phyloP scores from a whole-genome alignment of 345 rosid genomes.

The Populus davidiana region DNA sequence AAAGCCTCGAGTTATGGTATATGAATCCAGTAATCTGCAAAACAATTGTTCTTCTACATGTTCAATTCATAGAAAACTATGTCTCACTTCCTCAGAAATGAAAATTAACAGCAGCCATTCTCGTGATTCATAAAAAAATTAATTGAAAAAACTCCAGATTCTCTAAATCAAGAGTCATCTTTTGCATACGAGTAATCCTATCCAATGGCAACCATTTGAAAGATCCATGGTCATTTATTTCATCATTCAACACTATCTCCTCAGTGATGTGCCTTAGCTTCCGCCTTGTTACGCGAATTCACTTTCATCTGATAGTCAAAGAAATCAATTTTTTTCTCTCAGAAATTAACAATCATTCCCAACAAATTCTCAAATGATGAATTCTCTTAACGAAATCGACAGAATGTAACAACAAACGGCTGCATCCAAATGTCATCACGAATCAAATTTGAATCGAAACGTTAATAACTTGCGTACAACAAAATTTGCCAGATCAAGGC shows the following conservation, averaged over 20 bases:
- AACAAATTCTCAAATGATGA: not conserved
- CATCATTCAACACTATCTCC: not conserved
- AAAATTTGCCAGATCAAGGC: not conserved
- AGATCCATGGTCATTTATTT: not conserved
- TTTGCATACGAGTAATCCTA: not conserved
- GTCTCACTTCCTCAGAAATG: not conserved
- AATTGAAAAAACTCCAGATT: not conserved
- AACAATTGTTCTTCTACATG: not conserved
- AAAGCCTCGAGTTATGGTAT: not conserved
- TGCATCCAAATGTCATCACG: not conserved
- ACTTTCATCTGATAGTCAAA: conserved; percentile 25
- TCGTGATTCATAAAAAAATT: not conserved
- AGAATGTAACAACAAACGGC: not conserved
- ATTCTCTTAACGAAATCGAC: not conserved
- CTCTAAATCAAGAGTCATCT: conserved; percentile 4
- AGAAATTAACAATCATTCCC: not conserved
- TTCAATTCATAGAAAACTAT: not conserved
- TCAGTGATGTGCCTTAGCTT: conserved; percentile 43
- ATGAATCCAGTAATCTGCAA: not conserved
- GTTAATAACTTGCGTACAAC: not conserved
- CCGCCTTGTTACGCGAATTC: conserved; percentile 55
- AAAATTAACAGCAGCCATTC: not conserved
- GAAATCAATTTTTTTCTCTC: not conserved
- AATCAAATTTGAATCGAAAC: not conserved
- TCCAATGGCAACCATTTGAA: not conserved